phyloP scores from a whole-genome alignment of 495 filamentous ascomycete genomes.

The Xylaria cubensis region DNA sequence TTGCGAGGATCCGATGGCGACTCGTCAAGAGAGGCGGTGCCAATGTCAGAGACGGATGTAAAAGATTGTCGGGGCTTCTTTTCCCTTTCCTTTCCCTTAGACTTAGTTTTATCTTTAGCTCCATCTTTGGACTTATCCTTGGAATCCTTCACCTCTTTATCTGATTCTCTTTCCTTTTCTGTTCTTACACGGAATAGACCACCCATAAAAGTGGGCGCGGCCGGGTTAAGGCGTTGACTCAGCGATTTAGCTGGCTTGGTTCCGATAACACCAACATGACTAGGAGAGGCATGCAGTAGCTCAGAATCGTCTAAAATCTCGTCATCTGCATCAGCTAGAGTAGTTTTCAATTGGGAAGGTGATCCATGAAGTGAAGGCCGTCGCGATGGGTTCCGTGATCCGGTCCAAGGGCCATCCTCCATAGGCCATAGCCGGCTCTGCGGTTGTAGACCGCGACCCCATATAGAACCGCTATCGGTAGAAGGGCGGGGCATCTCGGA shows the following conservation, averaged over 20 bases:
- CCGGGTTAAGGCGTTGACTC: conserved; percentile 55
- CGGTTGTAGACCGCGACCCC: conserved; percentile 45
- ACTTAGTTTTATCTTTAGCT: neutral
- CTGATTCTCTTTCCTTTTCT: conserved; percentile 48
- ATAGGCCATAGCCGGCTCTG: conserved; percentile 53
- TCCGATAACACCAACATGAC: conserved; percentile 58
- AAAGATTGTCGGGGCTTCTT: conserved; percentile 45
- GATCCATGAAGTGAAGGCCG: conserved; percentile 57
- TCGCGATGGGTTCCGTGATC: conserved; percentile 51
- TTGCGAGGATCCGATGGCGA: conserved; percentile 68
- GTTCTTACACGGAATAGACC: conserved; percentile 51
- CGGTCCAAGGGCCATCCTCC: conserved; percentile 50
- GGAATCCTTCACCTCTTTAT: conserved; percentile 39
- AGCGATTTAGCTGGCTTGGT: conserved; percentile 55
- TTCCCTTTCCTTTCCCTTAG: conserved; percentile 44
- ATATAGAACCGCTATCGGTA: conserved; percentile 69
- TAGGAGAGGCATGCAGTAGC: conserved; percentile 46
- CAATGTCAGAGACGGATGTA: conserved; percentile 44
- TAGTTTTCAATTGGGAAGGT: conserved; percentile 57
- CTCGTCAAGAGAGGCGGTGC: conserved; percentile 49
- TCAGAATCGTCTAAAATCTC: conserved; percentile 56
- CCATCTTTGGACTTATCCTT: conserved; percentile 5
- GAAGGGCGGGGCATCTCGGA: conserved; percentile 82
- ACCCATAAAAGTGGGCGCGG: conserved; percentile 58
- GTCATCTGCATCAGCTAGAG: conserved; percentile 56